A percentile compares a stretch with the other conserved stretches of the same genome.
phyloP scores from a whole-genome alignment of 805 yeast genomes.

The Tetrapisispora iriomotensis region DNA sequence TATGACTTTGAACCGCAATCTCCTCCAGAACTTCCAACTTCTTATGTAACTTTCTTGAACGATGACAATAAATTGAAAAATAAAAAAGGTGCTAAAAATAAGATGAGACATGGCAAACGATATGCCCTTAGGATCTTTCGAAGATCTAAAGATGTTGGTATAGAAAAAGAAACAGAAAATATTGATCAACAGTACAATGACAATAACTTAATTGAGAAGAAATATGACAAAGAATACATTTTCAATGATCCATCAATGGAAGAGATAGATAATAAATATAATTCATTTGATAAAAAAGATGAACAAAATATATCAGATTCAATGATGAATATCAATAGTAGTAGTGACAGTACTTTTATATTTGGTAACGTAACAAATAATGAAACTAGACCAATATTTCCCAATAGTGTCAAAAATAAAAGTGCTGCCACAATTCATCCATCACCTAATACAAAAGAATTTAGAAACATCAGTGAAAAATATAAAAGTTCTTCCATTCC shows the following conservation, averaged over 20 bases:
- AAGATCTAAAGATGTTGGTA: too few species aligned
- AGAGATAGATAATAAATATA: not conserved
- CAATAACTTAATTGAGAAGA: too few species aligned
- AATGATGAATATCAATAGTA: not conserved
- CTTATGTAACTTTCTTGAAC: not conserved
- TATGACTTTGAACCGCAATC: not conserved
- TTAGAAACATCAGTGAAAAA: not conserved
- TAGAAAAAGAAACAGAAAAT: too few species aligned
- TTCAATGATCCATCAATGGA: too few species aligned
- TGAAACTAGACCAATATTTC: constrained; percentile 9
- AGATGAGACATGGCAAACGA: too few species aligned
- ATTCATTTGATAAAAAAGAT: not conserved
- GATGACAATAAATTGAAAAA: too few species aligned
- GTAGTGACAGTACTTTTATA: constrained; percentile 21
- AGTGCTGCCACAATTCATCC: not conserved
- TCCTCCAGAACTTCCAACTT: not conserved
- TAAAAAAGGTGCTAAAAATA: too few species aligned
- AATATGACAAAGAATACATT: too few species aligned
- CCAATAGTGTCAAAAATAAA: constrained; percentile 2
- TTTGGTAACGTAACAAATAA: constrained; percentile 15
- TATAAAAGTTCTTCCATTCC: not conserved
- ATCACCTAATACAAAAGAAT: not conserved
- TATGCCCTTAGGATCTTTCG: too few species aligned
- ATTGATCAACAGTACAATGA: too few species aligned
- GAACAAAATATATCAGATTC: not conserved